These are phyloP conservation scores for Eucalyptus caleyi DNA, from an alignment of 345 rosid genomes.

Conservation along the genomic window DNA sequence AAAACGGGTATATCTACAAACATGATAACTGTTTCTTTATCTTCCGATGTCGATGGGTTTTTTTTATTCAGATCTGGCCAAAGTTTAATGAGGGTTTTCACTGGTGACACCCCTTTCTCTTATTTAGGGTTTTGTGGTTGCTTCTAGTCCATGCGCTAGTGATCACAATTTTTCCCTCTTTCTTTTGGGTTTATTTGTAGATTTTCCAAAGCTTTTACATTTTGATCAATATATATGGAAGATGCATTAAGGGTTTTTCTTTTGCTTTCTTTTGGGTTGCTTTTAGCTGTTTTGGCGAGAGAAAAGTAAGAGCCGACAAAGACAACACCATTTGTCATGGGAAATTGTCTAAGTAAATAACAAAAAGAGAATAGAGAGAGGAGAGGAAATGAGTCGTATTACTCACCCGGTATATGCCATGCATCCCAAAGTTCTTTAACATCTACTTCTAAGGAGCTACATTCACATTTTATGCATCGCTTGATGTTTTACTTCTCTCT, in stretches of 20 bases:
- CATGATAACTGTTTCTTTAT: background rate
- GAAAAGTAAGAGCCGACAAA: background rate
- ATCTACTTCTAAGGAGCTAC: background rate
- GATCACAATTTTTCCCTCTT: background rate
- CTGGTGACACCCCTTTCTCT: background rate
- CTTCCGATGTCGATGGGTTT: background rate
- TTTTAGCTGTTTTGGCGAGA: background rate
- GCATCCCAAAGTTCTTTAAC: background rate
- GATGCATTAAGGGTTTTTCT: background rate
- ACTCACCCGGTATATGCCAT: background rate
- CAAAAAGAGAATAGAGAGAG: background rate
- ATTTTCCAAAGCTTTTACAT: background rate
- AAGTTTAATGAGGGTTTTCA: background rate
- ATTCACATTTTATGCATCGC: background rate
- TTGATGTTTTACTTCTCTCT: background rate
- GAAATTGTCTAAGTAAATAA: background rate
- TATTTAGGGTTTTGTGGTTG: background rate
- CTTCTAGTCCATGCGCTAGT: background rate
- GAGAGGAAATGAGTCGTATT: background rate
- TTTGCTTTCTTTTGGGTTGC: background rate
- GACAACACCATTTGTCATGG: background rate
- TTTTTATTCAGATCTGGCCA: background rate
- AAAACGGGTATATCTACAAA: slow-evolving; percentile 44
- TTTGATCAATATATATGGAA: background rate
- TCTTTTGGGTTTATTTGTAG: background rate